phyloP scores from a whole-genome alignment of 2,329 filamentous ascomycete genomes.

The Triangularia setosa region DNA sequence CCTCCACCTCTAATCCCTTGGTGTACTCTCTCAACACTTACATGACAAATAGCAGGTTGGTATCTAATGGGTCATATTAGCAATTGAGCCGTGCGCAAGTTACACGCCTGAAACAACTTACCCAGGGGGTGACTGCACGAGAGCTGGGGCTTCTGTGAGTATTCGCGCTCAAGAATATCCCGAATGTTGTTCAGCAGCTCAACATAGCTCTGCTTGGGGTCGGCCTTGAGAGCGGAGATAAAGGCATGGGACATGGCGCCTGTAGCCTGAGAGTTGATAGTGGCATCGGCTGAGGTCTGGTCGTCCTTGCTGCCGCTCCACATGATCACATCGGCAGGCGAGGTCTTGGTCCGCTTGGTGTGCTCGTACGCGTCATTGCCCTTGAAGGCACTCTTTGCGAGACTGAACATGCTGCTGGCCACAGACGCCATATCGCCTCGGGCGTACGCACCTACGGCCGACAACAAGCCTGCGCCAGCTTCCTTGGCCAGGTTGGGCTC shows the following conservation, averaged over 20 bases:
- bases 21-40: conserved; percentile 5
- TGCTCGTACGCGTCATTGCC: conserved; percentile 77
- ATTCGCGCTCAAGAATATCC: conserved; percentile 80
- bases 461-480: conserved; percentile 67
- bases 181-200: conserved; percentile 93
- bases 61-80: conserved; percentile 18
- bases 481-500: conserved; percentile 79
- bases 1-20: not conserved
- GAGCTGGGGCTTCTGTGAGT: conserved; percentile 91
- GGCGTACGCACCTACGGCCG: conserved; percentile 73
- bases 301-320: conserved; percentile 96
- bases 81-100: not conserved
- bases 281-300: conserved; percentile 92
- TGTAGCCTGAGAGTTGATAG: conserved; percentile 82
- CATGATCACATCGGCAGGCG: conserved; percentile 93
- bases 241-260: conserved; percentile 99
- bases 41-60: conserved; percentile 27
- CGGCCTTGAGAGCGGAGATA: conserved; percentile 84
- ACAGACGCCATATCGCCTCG: conserved; percentile 81
- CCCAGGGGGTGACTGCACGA: conserved; percentile 94
- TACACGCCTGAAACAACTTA: conserved; percentile 43
- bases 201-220: conserved; percentile 93
- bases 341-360: conserved; percentile 85
- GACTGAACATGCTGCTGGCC: conserved; percentile 71
- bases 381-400: conserved; percentile 82